These are phyloP conservation scores for Picea mariana DNA, from an alignment of 83 land plant species.

Conservation along the genomic window DNA sequence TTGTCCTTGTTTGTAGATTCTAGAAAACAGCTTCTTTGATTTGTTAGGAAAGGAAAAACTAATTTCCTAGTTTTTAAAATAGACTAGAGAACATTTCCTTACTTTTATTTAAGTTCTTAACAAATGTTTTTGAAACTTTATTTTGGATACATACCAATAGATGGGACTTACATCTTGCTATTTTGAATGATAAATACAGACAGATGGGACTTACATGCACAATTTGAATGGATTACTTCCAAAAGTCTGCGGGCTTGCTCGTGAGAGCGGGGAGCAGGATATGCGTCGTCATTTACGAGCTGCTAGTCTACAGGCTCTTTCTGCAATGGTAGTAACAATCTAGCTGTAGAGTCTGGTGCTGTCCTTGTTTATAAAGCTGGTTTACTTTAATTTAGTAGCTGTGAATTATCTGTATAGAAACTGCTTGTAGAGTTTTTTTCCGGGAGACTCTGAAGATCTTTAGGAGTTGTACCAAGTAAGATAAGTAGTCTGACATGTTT, in stretches of 20 bases:
- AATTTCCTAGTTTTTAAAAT: not conserved
- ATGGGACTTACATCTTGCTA: not conserved
- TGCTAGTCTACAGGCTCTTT: conserved; percentile 69
- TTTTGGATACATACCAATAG: too few species aligned
- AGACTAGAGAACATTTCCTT: not conserved
- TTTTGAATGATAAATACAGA: conserved; percentile 30
- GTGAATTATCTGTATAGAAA: not conserved
- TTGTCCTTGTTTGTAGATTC: not conserved
- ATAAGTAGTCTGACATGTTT: conserved; percentile 14
- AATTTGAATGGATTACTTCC: conserved; percentile 59
- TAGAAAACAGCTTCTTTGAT: not conserved
- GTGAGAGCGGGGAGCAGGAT: conserved; percentile 39
- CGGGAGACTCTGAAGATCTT: not conserved
- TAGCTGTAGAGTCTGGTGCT: not conserved
- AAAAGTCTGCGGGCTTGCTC: conserved; percentile 65
- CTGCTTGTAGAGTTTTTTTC: not conserved
- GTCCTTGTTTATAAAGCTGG: not conserved
- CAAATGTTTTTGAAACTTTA: too few species aligned
- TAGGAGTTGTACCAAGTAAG: not conserved
- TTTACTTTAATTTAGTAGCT: not conserved
- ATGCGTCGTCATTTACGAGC: conserved; percentile 36
- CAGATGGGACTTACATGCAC: conserved; percentile 73
- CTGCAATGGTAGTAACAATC: conserved; percentile 65
- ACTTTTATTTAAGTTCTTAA: not conserved
- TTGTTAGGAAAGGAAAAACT: not conserved